phyloP scores from a whole-genome alignment of 331 rosid genomes.

The Acacia concinna region DNA sequence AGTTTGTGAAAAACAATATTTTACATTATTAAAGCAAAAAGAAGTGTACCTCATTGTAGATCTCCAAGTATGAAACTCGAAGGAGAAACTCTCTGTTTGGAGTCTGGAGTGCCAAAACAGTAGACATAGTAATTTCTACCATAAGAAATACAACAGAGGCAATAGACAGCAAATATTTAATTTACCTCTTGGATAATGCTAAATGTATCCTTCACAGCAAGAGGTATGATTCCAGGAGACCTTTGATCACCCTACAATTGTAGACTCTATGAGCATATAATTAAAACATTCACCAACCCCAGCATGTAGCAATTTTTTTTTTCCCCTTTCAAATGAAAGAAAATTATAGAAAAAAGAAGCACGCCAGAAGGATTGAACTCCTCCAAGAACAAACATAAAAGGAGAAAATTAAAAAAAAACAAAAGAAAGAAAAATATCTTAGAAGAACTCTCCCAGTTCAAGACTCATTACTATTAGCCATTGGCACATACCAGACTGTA shows the following conservation, averaged over 20 bases:
- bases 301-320: background rate
- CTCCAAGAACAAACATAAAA: background rate
- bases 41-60: constrained; percentile 89
- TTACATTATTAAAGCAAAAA: constrained; percentile 24
- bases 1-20: constrained; percentile 17
- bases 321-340: background rate
- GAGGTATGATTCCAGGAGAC: constrained; percentile 98
- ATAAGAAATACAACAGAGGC: constrained; percentile 29
- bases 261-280: constrained; percentile 17
- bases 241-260: constrained; percentile 93
- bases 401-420: background rate
- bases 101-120: constrained; percentile 62
- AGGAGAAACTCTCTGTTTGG: constrained; percentile 95
- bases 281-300: constrained; percentile 28
- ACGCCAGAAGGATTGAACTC: background rate
- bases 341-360: background rate
- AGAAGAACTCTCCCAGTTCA: constrained; percentile 1
- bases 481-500: too few relatives aligned
- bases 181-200: constrained; percentile 98
- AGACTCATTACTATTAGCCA: background rate
- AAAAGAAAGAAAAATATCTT: background rate
- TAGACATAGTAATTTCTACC: constrained; percentile 31
- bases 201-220: constrained; percentile 97
- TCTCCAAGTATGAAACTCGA: constrained; percentile 92
- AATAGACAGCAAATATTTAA: constrained; percentile 22